phyloP scores from a whole-genome alignment of 2,329 filamentous ascomycete species.

The Lecanicillium sp. region DNA sequence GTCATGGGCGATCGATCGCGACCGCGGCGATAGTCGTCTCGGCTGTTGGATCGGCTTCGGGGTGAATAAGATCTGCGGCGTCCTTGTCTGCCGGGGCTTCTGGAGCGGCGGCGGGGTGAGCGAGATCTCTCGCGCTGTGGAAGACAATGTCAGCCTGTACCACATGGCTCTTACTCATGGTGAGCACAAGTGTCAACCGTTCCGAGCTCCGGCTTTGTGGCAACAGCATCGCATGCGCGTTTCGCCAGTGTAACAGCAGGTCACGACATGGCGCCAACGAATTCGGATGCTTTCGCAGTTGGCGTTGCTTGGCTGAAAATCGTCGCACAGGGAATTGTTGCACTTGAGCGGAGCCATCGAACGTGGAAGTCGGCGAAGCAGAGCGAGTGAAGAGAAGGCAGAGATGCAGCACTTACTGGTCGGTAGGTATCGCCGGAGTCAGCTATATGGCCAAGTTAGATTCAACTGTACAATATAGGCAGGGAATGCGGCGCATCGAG shows the following conservation, averaged over 20 bases:
- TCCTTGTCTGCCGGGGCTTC: slow-evolving; percentile 64
- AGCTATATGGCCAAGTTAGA: slow-evolving; percentile 41
- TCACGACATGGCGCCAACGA: too few species aligned
- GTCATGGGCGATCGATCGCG: slow-evolving; percentile 81
- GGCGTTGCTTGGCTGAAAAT: too few species aligned
- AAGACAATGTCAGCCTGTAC: background rate
- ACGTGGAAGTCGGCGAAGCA: too few species aligned
- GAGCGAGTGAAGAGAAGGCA: slow-evolving; percentile 4
- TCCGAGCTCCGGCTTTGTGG: too few species aligned
- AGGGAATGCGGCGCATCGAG: background rate
- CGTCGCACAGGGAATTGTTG: too few species aligned
- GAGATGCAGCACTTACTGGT: slow-evolving; percentile 38
- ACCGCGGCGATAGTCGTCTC: slow-evolving; percentile 67
- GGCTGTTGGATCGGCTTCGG: slow-evolving; percentile 66
- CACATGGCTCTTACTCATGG: too few species aligned
- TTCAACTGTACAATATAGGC: slow-evolving; percentile 8
- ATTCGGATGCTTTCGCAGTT: too few species aligned
- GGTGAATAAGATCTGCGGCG: slow-evolving; percentile 72
- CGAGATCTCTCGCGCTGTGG: slow-evolving; percentile 79
- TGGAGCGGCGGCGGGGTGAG: slow-evolving; percentile 73
- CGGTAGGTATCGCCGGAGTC: slow-evolving; percentile 54
- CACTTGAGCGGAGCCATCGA: too few species aligned
- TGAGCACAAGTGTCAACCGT: too few species aligned
- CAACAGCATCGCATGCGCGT: too few species aligned
- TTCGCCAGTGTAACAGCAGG: too few species aligned